Evolutionary conservation across 2,329 filamentous ascomycete species (phyloP).

Genomic region (Cadophora sp.): DNA sequence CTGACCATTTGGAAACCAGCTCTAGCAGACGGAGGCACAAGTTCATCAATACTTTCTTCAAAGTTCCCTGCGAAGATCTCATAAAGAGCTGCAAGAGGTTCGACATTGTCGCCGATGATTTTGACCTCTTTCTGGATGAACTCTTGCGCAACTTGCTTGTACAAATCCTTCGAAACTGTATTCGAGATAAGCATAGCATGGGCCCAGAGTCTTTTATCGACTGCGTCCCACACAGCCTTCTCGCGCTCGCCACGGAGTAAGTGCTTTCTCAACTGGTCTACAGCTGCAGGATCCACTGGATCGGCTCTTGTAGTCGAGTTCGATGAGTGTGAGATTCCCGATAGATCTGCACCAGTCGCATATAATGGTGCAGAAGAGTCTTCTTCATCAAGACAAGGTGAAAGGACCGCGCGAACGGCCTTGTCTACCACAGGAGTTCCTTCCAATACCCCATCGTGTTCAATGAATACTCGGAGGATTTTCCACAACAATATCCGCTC

Average conservation of each 20-base stretch:
- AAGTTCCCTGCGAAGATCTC: slow-evolving; percentile 93
- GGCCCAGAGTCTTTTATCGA: slow-evolving; percentile 93
- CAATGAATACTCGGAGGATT: slow-evolving; percentile 79
- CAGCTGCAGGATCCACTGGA: slow-evolving; percentile 69
- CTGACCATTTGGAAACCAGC: slow-evolving; percentile 92
- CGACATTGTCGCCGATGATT: slow-evolving; percentile 77
- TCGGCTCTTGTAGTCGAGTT: slow-evolving; percentile 60
- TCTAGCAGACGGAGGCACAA: slow-evolving; percentile 90
- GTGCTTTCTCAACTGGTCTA: slow-evolving; percentile 75
- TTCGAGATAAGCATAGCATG: slow-evolving; percentile 91
- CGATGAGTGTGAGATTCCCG: slow-evolving; percentile 47
- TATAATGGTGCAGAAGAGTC: slow-evolving; percentile 41
- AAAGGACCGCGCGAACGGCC: slow-evolving; percentile 76
- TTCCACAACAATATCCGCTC: slow-evolving; percentile 91
- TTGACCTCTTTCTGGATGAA: slow-evolving; percentile 97
- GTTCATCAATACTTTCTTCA: slow-evolving; percentile 93
- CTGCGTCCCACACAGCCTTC: slow-evolving; percentile 90
- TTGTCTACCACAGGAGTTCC: slow-evolving; percentile 74
- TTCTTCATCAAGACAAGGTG: slow-evolving; percentile 57
- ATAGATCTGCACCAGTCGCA: slow-evolving; percentile 48
- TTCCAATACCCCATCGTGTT: slow-evolving; percentile 84
- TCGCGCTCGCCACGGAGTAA: slow-evolving; percentile 85
- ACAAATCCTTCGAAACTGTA: slow-evolving; percentile 78
- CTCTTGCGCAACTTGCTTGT: slow-evolving; percentile 93
- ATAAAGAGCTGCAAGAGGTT: slow-evolving; percentile 90